These are phyloP conservation scores for Tolypocladium ophioglossoides DNA, from an alignment of 2,329 filamentous ascomycete species.

Conservation along the genomic window DNA sequence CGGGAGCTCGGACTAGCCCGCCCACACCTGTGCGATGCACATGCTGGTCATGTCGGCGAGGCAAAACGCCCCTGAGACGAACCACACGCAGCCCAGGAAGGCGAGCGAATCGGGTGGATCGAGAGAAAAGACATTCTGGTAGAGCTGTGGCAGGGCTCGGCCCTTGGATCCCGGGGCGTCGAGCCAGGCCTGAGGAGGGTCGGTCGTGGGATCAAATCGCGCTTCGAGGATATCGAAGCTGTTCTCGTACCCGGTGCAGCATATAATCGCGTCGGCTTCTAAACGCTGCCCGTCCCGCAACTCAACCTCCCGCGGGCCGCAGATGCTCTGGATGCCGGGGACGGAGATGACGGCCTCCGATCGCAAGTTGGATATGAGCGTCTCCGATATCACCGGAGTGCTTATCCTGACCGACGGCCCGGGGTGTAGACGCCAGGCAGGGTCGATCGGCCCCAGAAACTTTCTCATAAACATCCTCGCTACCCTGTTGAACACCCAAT, in stretches of 20 bases:
- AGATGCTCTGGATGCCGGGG: background rate
- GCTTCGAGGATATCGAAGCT: background rate
- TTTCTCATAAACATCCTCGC: background rate
- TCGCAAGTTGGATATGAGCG: background rate
- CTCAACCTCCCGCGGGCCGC: background rate
- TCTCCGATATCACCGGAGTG: background rate
- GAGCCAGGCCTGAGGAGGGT: background rate
- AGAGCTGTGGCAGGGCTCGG: background rate
- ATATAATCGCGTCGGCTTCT: background rate
- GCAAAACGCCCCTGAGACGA: constrained; percentile 13
- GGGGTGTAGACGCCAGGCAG: background rate
- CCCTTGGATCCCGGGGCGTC: background rate
- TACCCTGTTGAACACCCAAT: background rate
- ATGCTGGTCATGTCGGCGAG: constrained; percentile 18
- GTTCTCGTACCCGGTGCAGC: background rate
- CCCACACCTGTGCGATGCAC: constrained; percentile 18
- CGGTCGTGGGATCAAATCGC: background rate
- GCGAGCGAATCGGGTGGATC: constrained; percentile 26
- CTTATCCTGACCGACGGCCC: background rate
- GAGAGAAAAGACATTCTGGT: background rate
- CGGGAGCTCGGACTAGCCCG: constrained; percentile 15
- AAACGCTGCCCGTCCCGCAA: background rate
- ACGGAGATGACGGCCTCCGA: background rate
- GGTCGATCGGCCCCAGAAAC: background rate
- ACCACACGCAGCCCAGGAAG: constrained; percentile 16